These are phyloP conservation scores for Capsicum rhomboideum DNA, from an alignment of 257 asterid species.

Conservation along the genomic window DNA sequence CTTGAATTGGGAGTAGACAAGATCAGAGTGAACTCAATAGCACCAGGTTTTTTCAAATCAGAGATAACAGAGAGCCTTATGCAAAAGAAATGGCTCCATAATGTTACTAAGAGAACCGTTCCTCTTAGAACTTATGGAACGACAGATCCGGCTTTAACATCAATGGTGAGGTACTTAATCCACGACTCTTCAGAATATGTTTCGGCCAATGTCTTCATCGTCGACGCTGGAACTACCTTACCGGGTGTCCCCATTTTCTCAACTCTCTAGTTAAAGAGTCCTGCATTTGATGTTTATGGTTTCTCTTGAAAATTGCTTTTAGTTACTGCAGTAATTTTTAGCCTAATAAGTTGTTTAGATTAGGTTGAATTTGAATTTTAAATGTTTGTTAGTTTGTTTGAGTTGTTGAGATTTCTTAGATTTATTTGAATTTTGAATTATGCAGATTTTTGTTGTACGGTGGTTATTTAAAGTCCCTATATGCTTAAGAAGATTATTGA, in stretches of 20 bases:
- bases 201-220: constrained; percentile 44
- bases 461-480: no score
- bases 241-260: constrained; percentile 51
- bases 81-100: constrained; percentile 38
- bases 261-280: no score
- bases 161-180: constrained; percentile 46
- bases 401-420: no score
- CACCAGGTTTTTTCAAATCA: not conserved
- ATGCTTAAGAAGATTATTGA: no score
- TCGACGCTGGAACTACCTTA: constrained; percentile 48
- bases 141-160: constrained; percentile 55
- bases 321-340: no score
- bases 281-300: no score
- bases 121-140: constrained; percentile 44
- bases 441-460: no score
- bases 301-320: no score
- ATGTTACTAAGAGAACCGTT: constrained; percentile 20
- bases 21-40: not conserved
- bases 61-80: not conserved
- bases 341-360: no score
- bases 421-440: no score
- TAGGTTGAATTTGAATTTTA: no score
- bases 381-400: no score
- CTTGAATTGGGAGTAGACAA: not conserved
- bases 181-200: constrained; percentile 53